phyloP scores from a whole-genome alignment of 306 rosid genomes.

The Begonia loranthoides region DNA sequence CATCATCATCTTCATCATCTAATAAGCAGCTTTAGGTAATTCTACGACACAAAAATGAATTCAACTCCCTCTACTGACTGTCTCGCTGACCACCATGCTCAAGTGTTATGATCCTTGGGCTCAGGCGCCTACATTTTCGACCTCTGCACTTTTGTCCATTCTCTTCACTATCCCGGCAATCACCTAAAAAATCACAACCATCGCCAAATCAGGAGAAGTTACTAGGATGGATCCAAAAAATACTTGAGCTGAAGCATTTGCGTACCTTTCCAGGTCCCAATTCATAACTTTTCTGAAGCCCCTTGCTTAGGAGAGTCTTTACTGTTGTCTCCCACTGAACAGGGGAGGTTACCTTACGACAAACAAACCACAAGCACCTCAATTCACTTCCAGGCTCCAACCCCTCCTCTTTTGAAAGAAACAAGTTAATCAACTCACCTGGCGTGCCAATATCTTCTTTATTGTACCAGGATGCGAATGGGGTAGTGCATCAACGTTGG shows the following conservation, averaged over 20 bases:
- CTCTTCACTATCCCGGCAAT: constrained; percentile 91
- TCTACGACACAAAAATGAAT: too few species aligned
- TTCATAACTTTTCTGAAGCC: constrained; percentile 82
- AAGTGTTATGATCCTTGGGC: too few species aligned
- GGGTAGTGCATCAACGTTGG: constrained; percentile 83
- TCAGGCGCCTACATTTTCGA: constrained; percentile 71
- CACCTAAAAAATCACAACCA: constrained; percentile 32
- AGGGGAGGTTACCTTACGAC: constrained; percentile 72
- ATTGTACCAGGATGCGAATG: constrained; percentile 79
- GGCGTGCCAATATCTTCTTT: constrained; percentile 75
- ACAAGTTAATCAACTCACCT: constrained; percentile 27
- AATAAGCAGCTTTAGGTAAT: too few species aligned
- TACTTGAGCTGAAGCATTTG: too few species aligned
- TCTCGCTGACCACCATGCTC: too few species aligned
- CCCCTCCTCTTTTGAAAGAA: neutral
- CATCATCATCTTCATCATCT: too few species aligned
- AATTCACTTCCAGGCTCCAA: too few species aligned
- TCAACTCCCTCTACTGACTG: too few species aligned
- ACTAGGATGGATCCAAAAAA: too few species aligned
- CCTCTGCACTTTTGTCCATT: constrained; percentile 60
- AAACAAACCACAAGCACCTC: too few species aligned
- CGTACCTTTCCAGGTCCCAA: constrained; percentile 95
- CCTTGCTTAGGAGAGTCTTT: constrained; percentile 64
- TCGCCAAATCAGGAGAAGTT: too few species aligned
- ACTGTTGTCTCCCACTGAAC: constrained; percentile 98